Evolutionary conservation across 1,284 basidiomycete species (phyloP).

Genomic region (Malassezia brasiliensis): DNA sequence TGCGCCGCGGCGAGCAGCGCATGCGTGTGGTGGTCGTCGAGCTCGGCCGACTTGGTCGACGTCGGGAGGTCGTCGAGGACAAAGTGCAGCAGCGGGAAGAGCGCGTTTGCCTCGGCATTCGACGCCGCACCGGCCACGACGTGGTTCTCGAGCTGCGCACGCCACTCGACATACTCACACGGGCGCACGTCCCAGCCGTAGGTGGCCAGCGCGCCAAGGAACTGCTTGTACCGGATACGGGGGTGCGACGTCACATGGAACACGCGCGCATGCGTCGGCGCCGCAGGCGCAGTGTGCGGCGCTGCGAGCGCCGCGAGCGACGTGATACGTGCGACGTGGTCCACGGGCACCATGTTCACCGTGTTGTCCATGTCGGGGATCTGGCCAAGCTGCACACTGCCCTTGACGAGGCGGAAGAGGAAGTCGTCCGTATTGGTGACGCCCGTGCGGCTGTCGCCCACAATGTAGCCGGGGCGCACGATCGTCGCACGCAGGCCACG

Average conservation of each 20-base stretch:
- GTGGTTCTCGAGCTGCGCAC: conserved; percentile 82
- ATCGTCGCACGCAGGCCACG: conserved; percentile 80
- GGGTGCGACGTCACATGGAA: conserved; percentile 82
- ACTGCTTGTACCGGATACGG: conserved; percentile 76
- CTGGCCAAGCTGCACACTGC: conserved; percentile 86
- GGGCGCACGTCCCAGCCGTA: conserved; percentile 73
- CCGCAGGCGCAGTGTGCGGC: conserved; percentile 11
- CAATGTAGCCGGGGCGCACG: conserved; percentile 86
- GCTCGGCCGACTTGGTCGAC: conserved; percentile 82
- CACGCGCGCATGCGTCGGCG: conserved; percentile 57
- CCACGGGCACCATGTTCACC: conserved; percentile 95
- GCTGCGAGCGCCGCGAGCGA: conserved; percentile 49
- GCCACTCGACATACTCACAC: conserved; percentile 86
- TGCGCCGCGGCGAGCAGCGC: conserved; percentile 57
- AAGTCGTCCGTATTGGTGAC: conserved; percentile 99
- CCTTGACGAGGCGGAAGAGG: conserved; percentile 94
- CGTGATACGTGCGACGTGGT: conserved; percentile 81
- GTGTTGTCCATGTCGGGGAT: conserved; percentile 97
- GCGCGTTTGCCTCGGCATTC: conserved; percentile 81
- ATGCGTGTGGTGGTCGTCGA: conserved; percentile 76
- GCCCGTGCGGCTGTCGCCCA: conserved; percentile 68
- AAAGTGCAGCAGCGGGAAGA: conserved; percentile 94
- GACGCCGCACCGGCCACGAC: conserved; percentile 56
- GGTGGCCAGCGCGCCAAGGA: conserved; percentile 64
- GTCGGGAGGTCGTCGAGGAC: conserved; percentile 94